A percentile compares a stretch with the other conserved stretches of the same genome.
Evolutionary conservation across 2,329 filamentous ascomycete species (phyloP).

Genomic region (Penicillium brasilianum): DNA sequence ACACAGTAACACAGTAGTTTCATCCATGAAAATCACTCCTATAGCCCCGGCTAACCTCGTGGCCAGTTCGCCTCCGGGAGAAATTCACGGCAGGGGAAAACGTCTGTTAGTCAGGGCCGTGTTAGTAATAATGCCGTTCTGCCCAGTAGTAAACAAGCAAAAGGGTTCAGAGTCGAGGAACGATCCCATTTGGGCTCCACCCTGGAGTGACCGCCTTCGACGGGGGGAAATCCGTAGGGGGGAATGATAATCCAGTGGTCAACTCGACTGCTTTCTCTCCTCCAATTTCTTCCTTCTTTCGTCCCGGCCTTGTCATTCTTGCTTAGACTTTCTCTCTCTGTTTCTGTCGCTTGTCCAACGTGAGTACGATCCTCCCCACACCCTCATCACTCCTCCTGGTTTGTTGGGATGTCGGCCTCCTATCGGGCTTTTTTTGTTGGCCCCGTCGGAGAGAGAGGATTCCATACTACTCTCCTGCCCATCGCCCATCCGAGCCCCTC

Average conservation of each 20-base stretch:
- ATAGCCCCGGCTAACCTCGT: conserved; percentile 1
- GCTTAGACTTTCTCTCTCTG: conserved; percentile 1
- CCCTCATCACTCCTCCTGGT: background rate
- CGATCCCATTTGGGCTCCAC: background rate
- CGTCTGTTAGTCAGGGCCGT: background rate
- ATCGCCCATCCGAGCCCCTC: background rate
- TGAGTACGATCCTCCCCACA: background rate
- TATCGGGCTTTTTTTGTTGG: conserved; percentile 1
- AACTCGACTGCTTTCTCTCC: background rate
- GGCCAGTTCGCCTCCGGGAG: conserved; percentile 1
- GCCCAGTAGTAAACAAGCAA: background rate
- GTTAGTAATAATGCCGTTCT: background rate
- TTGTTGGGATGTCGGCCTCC: background rate
- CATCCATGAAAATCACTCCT: too few relatives aligned
- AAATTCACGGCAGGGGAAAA: conserved; percentile 3
- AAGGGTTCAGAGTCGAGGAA: background rate
- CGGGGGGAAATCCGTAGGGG: background rate
- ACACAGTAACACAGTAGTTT: too few relatives aligned
- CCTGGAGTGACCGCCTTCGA: conserved; percentile 3
- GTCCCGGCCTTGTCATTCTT: background rate
- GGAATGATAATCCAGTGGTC: background rate
- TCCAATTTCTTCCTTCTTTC: background rate
- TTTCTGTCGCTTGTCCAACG: conserved; percentile 1
- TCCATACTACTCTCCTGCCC: background rate
- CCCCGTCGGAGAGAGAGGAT: background rate